Evolutionary conservation across 2,329 filamentous ascomycete species (phyloP).

Genomic region (Aspergillus novoparasiticus): DNA sequence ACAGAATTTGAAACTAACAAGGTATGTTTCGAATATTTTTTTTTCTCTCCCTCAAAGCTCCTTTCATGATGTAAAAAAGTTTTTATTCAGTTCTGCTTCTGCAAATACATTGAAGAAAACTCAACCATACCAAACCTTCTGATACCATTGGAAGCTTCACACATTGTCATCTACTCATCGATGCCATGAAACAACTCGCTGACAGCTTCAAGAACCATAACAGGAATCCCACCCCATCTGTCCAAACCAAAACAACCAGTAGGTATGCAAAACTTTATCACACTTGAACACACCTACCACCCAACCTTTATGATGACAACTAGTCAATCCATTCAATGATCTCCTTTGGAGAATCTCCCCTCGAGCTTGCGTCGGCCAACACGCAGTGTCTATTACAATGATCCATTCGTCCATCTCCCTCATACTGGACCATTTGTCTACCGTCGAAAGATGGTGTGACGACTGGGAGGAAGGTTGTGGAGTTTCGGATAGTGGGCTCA

Average conservation of each 20-base stretch:
- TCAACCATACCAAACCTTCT: conserved; percentile 60
- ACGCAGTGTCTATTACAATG: conserved; percentile 23
- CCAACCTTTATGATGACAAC: conserved; percentile 56
- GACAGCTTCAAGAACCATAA: conserved; percentile 16
- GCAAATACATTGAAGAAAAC: conserved; percentile 60
- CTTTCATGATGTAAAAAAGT: conserved; percentile 52
- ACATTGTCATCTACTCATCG: conserved; percentile 9
- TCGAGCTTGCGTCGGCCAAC: conserved; percentile 31
- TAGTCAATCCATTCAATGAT: conserved; percentile 67
- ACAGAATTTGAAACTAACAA: conserved; percentile 12
- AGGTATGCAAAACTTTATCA: conserved; percentile 28
- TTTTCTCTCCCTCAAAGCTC: conserved; percentile 2
- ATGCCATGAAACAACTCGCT: conserved; percentile 12
- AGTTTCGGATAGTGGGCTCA: conserved; percentile 31
- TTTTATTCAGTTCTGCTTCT: conserved; percentile 65
- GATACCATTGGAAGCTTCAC: conserved; percentile 32
- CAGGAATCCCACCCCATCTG: conserved; percentile 10
- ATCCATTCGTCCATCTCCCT: conserved; percentile 41
- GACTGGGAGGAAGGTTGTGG: conserved; percentile 50
- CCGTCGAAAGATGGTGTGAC: conserved; percentile 12
- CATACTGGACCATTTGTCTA: conserved; percentile 46
- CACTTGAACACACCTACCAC: conserved; percentile 2
- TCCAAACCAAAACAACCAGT: conserved; percentile 5
- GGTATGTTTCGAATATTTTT: conserved; percentile 11
- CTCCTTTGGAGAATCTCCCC: conserved; percentile 43